A percentile compares a stretch with the other conserved stretches of the same genome.
Evolutionary conservation across 2,329 filamentous ascomycete species (phyloP).

Genomic region (Tetracladium maxilliforme): DNA sequence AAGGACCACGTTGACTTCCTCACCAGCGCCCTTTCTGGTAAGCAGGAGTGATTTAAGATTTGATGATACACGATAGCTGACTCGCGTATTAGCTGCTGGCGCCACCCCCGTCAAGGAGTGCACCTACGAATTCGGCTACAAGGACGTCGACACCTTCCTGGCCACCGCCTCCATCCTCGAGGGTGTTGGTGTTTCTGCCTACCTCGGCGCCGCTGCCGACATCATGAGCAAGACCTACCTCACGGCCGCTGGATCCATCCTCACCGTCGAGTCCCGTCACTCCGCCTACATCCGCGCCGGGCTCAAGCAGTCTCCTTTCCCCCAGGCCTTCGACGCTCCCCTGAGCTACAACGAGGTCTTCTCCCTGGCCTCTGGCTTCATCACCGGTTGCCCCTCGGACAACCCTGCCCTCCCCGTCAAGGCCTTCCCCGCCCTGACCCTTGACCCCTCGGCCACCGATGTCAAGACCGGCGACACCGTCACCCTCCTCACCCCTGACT

Average conservation of each 20-base stretch:
- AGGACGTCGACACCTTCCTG: conserved; percentile 31
- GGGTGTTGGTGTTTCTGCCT: conserved; percentile 41
- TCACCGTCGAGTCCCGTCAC: conserved; percentile 51
- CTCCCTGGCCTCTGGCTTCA: conserved; percentile 50
- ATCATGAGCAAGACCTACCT: conserved; percentile 43
- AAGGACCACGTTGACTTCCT: conserved; percentile 41
- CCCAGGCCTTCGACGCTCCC: conserved; percentile 44
- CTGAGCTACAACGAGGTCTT: conserved; percentile 43
- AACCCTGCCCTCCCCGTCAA: conserved; percentile 43
- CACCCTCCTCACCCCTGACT: conserved; percentile 11
- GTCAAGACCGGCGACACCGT: conserved; percentile 8
- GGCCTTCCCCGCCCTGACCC: conserved; percentile 35
- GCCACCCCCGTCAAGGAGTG: conserved; percentile 34
- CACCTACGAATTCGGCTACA: conserved; percentile 38
- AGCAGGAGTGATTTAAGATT: no score
- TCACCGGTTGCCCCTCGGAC: conserved; percentile 36
- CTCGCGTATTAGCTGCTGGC: conserved; percentile 19
- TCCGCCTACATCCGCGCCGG: conserved; percentile 41
- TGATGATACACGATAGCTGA: no score
- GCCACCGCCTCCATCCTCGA: conserved; percentile 37
- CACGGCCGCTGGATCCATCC: conserved; percentile 44
- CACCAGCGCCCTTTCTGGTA: conserved; percentile 20
- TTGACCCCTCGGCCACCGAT: conserved; percentile 8
- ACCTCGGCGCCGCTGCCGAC: conserved; percentile 44
- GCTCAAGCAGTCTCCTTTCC: conserved; percentile 33